Evolutionary conservation across 2,329 filamentous ascomycete genomes (phyloP), one percentile per base, ranked within the genome.

Genomic region (Sporothrix globosa): DNA sequence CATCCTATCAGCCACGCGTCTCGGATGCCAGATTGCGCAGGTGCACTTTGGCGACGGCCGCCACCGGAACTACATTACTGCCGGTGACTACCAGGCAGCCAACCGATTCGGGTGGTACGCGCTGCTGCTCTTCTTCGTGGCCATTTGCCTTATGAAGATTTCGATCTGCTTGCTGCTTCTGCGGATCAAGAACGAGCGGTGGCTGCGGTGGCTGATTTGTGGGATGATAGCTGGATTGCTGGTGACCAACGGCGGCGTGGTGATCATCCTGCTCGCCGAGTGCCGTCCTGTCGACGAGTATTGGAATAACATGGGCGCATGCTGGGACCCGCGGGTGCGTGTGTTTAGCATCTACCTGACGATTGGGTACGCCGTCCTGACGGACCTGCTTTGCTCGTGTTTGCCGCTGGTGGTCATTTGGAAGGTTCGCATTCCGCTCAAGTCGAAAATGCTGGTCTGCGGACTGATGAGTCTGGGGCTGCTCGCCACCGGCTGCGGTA

Each of bases 91-190:
- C 66, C n/a, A 34, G 30, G n/a, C 39, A 13, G 63, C 69, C 70
- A 81, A 79, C 72, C 79, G 79, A 74, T 75, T 79, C 3, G 78
- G 79, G 1, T 82, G 80, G 80, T 74, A 78, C 58, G 80, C 78
- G 3, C 81, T 82, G 74, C 75, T 82, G 17, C 74, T 81, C 24
- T 77, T 83, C 2, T 83, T 82, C 70, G 74, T 76, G 13, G 78
- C 77, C 53, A 78, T 82, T 46, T 80, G 78, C 52, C 69, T 82
- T 1, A 76, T 83, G 60, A 83, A 83, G 70, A 76, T 79, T 39
- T 82, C 80, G 3, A 82, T 83, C 66, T 77, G 81, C 73, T 72
- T 83, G 14, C 74, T 83, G 10, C 73, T 83, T 1, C 73, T 83
- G 4, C 78, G 81, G 17, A 82, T 83, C 74, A 81, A 82, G 71